Base-by-base conservation (phyloP, 2,329 filamentous ascomycete genomes). In the Xylariales sp. region DNA sequence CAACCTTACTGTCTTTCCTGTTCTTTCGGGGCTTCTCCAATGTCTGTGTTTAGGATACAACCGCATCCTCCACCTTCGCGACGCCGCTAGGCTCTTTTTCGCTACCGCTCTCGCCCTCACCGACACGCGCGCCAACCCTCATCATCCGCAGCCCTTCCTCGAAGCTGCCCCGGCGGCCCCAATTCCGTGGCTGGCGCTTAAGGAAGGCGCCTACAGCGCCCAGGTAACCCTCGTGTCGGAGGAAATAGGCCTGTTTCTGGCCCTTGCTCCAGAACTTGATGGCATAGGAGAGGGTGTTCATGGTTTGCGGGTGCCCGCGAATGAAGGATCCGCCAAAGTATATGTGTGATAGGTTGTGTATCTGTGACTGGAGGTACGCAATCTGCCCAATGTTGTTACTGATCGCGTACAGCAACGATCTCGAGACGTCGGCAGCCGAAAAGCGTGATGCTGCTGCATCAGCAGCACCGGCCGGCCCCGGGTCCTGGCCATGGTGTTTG, bases 301-400 rank as follows among this genome's bases (percentile, higher is more conserved):
- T 98, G 11, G 93, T 98, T 66, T 97, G 93, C 13, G 86, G 81
- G 61, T 98, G 93, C 28, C 93, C 93, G 29, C 93, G 83, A 57
- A 98, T 97, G 59, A 97, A 98, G 6, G 86, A 93, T 17, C 93
- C 93, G 16, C 93, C 93, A 62, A 98, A 98, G 68, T 98, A 98
- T 44, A 98, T 97, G 55, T 91, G 82, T 46, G 87, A 85, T 18
- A 97, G 72, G 31, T 84, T 78, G 65, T 98, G 91, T 56, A 95
- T 93, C 60, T 96, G 90, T 5, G 88, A 93, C 59, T 97, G 93
- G n/a, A 98, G 72, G 61, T 93, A 96, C 29, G 93, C 89, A 52
- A 98, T 95, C 67, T 98, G 93, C 13, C 93, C 93, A 47, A 97
- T 96, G 64, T 97, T 97, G 69, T 97, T 97, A 60, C 85, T 91